Base-by-base conservation (phyloP, 495 filamentous ascomycete genomes). In the Umbilicaria muhlenbergii region DNA sequence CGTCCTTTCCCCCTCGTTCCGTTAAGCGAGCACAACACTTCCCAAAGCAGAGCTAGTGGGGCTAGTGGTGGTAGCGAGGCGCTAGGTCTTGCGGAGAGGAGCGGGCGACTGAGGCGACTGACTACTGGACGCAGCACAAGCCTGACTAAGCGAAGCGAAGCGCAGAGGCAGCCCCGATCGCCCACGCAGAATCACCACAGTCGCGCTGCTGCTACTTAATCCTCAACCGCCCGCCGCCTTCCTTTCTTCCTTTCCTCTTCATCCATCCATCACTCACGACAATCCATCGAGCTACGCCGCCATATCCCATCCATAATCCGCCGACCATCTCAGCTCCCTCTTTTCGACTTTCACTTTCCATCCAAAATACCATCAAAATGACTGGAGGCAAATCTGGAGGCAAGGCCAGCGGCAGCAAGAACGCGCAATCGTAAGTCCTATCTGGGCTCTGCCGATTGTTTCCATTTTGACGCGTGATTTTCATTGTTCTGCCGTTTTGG, bases 331-430 rank as follows among this genome's bases (percentile, higher is more conserved):
- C 40, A 49, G 44, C 47, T 32, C 56, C 43, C 61, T 47, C 39
- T 53, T 48, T 54, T 46, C 45, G 53, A 42, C 48, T 49, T 44
- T 48, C 45, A 28, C 35, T 39, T 48, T 42, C 51, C 54, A 64
- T 56, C 51, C 57, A 60, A 57, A 61, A 57, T 64, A 56, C 62
- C 43, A 62, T 77, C 81, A 94, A 86, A 80, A 95, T 95, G 88
- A 93, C 88, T 84, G 81, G 80, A 71, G 86, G 88, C 71, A 95
- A 95, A 73, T 95, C 88, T 62, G 88, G 88, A 69, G 88, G 88
- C 78, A 95, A 95, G 79, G 86, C 87, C 71, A 85, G 81, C 69
- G 83, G 85, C 69, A 78, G 77, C 77, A 95, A 95, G 83, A 91
- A 81, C 73, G 77, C 86, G 50, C 88, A 95, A 77, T 93, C 87